Evolutionary conservation across 768 basidiomycete species (phyloP), one percentile per base, ranked within the genome.

Genomic region (Boletus edulis): DNA sequence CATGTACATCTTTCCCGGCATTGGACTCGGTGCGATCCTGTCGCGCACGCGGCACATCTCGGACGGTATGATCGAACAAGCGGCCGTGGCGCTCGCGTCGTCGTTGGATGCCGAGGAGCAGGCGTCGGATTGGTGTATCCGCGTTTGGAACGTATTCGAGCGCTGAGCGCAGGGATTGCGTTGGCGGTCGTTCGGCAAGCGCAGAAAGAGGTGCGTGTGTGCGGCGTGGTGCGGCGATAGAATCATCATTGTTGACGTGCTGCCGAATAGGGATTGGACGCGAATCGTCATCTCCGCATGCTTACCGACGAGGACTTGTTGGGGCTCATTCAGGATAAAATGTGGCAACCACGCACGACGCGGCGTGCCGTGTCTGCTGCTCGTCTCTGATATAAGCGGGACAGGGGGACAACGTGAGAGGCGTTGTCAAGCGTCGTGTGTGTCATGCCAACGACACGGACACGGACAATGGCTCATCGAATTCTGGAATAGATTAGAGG

Each of bases 41-140:
- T 75, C 81, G 57, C 77, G 80, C 59, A 78, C 85, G 3, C 75
- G 68, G 15, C 80, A 78, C 51, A 76, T 91, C 49, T 86, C 89
- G 18, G 84, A 86, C 52, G 65, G 71, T 12, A 87, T 91, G 83
- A 77, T 91, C 44, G 86, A 89, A 59, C 80, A 81, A 50, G 80
- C 84, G 0, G 73, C 87, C 2, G 75, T 86, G 37, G 81, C 86
- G 0, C 76, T 91, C 32, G 76, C 85, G 0, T 75, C 78, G 38
- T 81, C 83, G 1, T 67, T 89, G 49, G 79, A 76, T 4, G 62
- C 68, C 0, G 84, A 84, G 14, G 89, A 91, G 67, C 69, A 64
- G 4, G 75, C 71, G 0, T 73, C 75, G 3, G 78, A 5, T 67
- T 89, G 35, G 76, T 91, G 12, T 91, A 90, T 59, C 89, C 89